Base-by-base conservation (phyloP, 495 filamentous ascomycete genomes). In the Penicillium arizonense region DNA sequence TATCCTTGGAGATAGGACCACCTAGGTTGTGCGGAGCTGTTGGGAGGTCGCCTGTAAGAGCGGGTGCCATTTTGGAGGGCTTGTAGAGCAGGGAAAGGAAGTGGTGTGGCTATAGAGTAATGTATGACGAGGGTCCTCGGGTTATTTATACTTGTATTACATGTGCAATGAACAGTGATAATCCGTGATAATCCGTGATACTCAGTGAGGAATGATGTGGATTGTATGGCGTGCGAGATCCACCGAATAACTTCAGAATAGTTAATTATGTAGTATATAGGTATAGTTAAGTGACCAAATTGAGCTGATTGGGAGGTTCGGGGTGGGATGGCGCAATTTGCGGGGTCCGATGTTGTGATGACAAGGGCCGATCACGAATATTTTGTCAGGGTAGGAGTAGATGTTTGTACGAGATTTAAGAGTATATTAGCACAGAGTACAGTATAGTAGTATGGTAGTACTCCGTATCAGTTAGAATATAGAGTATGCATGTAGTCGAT, bases 291-390 rank as follows among this genome's bases (percentile, higher is more conserved):
- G 37, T 13, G n/a, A 13, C 9, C 32, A 30, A 4, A 7, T 46
- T 33, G 13, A 28, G 42, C 23, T 63, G 50, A 63, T 61, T 61
- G 57, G 60, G 14, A 38, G 49, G 21, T 53, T 16, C 11, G n/a
- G 10, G 11, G 14, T n/a, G 18, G 12, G 51, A 70, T 70, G 67
- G 67, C 64, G 67, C 62, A 63, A 70, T 70, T 53, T 50, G 53
- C 46, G 57, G 57, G 58, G 60, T 47, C 35, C 14, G 55, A 70
- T 70, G 64, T 67, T 67, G 67, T 68, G 64, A 70, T 66, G 44
- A 35, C 38, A 18, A 26, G 28, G 45, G 38, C 49, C 32, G 45
- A 52, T 52, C 48, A 41, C 47, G 39, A 52, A 26, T 42, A 6
- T 12, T 33, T 18, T 18, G 18, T 18, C 18, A 18, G 18, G 18